A percentile compares a stretch with the other conserved stretches of the same genome.
Evolutionary conservation across 2,329 filamentous ascomycete species (phyloP).

Genomic region (Trichoderma asperellum): DNA sequence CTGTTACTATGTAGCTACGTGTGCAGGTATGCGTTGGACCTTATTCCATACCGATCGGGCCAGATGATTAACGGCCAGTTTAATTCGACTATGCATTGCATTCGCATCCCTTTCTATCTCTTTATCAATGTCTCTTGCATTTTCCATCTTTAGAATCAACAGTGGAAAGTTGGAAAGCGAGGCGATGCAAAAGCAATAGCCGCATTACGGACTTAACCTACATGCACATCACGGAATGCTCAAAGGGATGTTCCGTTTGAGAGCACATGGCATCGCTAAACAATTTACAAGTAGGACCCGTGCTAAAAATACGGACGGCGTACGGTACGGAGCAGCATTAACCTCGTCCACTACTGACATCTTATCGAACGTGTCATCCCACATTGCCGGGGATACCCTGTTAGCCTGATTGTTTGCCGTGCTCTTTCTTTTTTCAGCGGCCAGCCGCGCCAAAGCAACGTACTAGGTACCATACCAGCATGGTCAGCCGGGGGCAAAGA

Average conservation of each 20-base stretch:
- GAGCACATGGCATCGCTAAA: background rate
- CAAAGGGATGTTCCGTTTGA: background rate
- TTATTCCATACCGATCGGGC: background rate
- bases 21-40: slow-evolving; percentile 2
- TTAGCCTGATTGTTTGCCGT: slow-evolving; percentile 20
- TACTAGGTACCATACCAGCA: background rate
- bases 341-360: slow-evolving; percentile 22
- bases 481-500: slow-evolving; percentile 23
- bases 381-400: slow-evolving; percentile 8
- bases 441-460: slow-evolving; percentile 12
- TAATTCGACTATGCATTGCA: background rate
- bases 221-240: background rate
- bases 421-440: background rate
- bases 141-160: background rate
- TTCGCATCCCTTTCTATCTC: background rate
- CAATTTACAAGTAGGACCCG: background rate
- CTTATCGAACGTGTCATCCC: slow-evolving; percentile 19
- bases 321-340: slow-evolving; percentile 11
- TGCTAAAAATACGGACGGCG: background rate
- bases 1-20: background rate
- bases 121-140: background rate
- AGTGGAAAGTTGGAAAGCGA: background rate
- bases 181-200: background rate
- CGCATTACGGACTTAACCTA: background rate
- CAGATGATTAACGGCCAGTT: background rate